Evolutionary conservation across 2,329 filamentous ascomycete genomes (phyloP), one percentile per base, ranked within the genome.

Genomic region (Hypoxylon sp.): DNA sequence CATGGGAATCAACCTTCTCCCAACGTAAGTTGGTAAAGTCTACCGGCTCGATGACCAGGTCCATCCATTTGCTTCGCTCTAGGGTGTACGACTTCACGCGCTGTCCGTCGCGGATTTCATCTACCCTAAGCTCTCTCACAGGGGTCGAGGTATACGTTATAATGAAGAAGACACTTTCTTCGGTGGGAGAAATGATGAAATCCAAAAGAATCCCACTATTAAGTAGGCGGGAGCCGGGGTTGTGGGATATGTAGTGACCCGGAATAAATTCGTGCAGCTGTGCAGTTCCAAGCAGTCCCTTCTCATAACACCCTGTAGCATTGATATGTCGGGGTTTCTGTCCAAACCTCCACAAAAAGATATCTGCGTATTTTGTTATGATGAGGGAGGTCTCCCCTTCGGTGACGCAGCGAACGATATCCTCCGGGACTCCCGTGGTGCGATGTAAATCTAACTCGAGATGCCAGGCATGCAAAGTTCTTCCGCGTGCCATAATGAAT

Each of bases 381-480:
- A 75, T 55, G 1, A 76, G 58, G 4, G 73, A 67, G 2, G 59
- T 70, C 6, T 75, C 71, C n/a, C 65, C 70, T 47, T 75, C 73
- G 2, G 68, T 59, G 26, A 72, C 58, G 28, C 70, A 74, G 22
- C 73, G 71, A 57, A 70, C 68, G 20, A 74, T 68, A 10, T 64
- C 55, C 28, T 70, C 62, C 2, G 73, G 72, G 6, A 74, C 51
- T 46, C 69, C 52, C 30, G 71, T 61, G 0, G 71, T 69, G 44
- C 68, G 49, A 17, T 71, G 57, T 6, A 62, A 63, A 49, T 75
- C 67, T 5, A 68, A 56, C 15, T 72, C 68, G 20, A 76, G 61
- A 59, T 75, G 73, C 74, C 74, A 76, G 15, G 69, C 73, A 34
- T 76, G 68, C 20, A 76, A n/a, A 7, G 50, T 69, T 7, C 51